A percentile compares a stretch with the other conserved stretches of the same genome.
Conservation (phyloP, 108 stramenopile genomes). For the Fragilariopsis cylindrus region DNA sequence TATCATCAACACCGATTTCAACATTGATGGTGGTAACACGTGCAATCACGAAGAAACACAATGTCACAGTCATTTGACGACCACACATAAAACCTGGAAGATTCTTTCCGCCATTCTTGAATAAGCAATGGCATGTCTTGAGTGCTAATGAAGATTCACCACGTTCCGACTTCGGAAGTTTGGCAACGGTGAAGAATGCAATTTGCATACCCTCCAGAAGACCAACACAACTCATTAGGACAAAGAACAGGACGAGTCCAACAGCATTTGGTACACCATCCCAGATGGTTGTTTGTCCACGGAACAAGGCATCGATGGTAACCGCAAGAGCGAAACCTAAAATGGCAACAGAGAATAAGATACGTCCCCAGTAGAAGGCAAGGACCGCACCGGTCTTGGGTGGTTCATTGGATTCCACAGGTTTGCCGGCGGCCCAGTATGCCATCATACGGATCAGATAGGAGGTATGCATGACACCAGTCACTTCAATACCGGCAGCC, state of each 20-base stretch:
- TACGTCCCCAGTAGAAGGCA: slow-evolving; percentile 72
- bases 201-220: slow-evolving; percentile 89
- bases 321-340: slow-evolving; percentile 71
- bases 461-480: slow-evolving; percentile 66
- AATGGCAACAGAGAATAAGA: slow-evolving; percentile 60
- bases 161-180: slow-evolving; percentile 51
- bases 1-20: slow-evolving; percentile 46
- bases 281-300: slow-evolving; percentile 64
- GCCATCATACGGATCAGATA: slow-evolving; percentile 62
- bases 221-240: slow-evolving; percentile 74
- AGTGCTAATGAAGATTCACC: slow-evolving; percentile 47
- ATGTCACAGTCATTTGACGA: slow-evolving; percentile 72
- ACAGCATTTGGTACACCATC: slow-evolving; percentile 41
- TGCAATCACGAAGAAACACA: slow-evolving; percentile 72
- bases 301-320: slow-evolving; percentile 60
- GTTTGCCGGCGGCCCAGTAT: slow-evolving; percentile 53
- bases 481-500: slow-evolving; percentile 56
- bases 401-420: slow-evolving; percentile 68
- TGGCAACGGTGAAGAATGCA: slow-evolving; percentile 83
- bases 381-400: slow-evolving; percentile 40
- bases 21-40: slow-evolving; percentile 63
- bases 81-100: slow-evolving; percentile 82
- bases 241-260: slow-evolving; percentile 68
- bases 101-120: slow-evolving; percentile 66
- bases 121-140: slow-evolving; percentile 64